phyloP scores from a whole-genome alignment of 768 basidiomycete genomes.

The Pulveroboletus frians region DNA sequence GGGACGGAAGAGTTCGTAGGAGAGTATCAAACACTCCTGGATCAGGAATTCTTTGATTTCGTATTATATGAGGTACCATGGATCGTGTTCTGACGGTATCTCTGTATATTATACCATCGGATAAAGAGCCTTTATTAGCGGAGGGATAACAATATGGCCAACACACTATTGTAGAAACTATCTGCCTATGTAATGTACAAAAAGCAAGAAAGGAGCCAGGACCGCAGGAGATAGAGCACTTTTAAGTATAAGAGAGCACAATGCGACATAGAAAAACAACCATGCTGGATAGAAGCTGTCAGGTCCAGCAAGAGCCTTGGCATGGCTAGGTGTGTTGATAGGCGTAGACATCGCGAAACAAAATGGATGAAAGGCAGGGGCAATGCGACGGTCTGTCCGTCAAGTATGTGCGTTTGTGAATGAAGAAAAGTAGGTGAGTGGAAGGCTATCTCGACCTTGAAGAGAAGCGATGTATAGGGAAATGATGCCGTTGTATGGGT shows the following conservation, averaged over 20 bases:
- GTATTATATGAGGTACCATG: slow-evolving; percentile 91
- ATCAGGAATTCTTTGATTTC: slow-evolving; percentile 95
- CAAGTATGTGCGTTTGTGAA: slow-evolving; percentile 16
- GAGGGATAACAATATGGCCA: slow-evolving; percentile 58
- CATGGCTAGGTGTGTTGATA: slow-evolving; percentile 5
- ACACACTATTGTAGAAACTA: slow-evolving; percentile 49
- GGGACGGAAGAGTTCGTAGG: slow-evolving; percentile 70
- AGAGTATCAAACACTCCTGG: slow-evolving; percentile 89
- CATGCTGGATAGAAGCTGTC: slow-evolving; percentile 13
- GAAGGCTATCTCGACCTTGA: slow-evolving; percentile 15
- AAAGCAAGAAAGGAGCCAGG: slow-evolving; percentile 22
- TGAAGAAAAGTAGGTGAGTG: slow-evolving; percentile 7
- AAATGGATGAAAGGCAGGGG: slow-evolving; percentile 10
- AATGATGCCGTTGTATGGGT: slow-evolving; percentile 27
- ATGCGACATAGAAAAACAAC: slow-evolving; percentile 12
- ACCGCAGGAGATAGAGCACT: slow-evolving; percentile 23
- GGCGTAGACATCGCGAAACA: slow-evolving; percentile 13
- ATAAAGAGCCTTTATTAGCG: slow-evolving; percentile 48
- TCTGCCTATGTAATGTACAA: slow-evolving; percentile 41
- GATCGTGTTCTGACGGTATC: slow-evolving; percentile 55
- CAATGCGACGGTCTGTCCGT: slow-evolving; percentile 18
- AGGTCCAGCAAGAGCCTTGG: slow-evolving; percentile 9
- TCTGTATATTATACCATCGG: slow-evolving; percentile 11
- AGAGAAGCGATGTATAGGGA: slow-evolving; percentile 17
- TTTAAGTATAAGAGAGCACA: slow-evolving; percentile 7